Evolutionary conservation across 1,284 basidiomycete genomes (phyloP).

Genomic region (Apiotrichum laibachii): DNA sequence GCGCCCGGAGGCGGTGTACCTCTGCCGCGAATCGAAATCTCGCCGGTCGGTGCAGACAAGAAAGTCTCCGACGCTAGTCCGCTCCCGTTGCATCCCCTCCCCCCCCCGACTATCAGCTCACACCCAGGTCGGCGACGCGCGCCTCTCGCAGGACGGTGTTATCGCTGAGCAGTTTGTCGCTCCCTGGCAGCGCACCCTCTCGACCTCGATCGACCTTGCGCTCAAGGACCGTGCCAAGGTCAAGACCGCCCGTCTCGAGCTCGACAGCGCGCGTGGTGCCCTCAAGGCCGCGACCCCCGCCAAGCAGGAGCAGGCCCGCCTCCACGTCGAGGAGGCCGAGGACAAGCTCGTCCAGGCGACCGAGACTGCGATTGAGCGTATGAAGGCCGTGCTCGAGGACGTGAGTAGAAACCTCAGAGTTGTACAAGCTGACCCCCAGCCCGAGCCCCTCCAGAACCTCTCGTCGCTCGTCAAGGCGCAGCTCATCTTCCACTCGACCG

Average conservation of each 20-base stretch:
- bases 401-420: conserved; percentile 55
- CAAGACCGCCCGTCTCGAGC: conserved; percentile 70
- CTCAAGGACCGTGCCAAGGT: conserved; percentile 90
- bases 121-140: conserved; percentile 67
- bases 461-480: conserved; percentile 89
- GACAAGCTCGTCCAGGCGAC: conserved; percentile 96
- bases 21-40: neutral
- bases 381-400: conserved; percentile 97
- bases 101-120: conserved; percentile 3
- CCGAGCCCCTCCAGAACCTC: conserved; percentile 90
- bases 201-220: conserved; percentile 75
- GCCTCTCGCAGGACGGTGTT: conserved; percentile 74
- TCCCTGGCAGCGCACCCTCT: conserved; percentile 88
- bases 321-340: conserved; percentile 89
- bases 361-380: conserved; percentile 93
- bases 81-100: neutral
- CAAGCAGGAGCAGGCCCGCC: conserved; percentile 79
- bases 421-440: conserved; percentile 55
- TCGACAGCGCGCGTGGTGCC: conserved; percentile 65
- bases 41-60: too few relatives aligned
- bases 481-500: conserved; percentile 76
- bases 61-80: too few relatives aligned
- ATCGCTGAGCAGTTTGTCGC: conserved; percentile 74
- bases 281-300: conserved; percentile 71
- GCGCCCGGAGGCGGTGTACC: too few relatives aligned